Base-by-base conservation (phyloP, 768 basidiomycete species). In the Tylopilus sp. region DNA sequence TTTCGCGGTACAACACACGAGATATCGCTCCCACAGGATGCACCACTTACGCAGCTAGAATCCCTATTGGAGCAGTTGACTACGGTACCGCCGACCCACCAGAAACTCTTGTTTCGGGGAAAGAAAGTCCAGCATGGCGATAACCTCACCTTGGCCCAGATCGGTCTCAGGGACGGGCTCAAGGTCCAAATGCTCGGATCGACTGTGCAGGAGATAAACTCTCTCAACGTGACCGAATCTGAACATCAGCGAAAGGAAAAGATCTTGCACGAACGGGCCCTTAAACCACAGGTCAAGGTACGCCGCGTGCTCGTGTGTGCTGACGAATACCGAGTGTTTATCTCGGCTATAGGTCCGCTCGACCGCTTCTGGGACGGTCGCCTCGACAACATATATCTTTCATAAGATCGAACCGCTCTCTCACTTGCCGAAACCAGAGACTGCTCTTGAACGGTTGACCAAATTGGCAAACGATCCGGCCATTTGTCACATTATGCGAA, bases 91-190 rank as follows among this genome's bases (percentile, higher is more conserved):
- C 75, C 80, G 4, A 63, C 74, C 3, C 69, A 83, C 36, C 88
- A 91, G 71, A 91, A 91, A 60, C 72, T 90, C 38, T 64, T 90
- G 9, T 85, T 78, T 70, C 87, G 82, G 62, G 86, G 88, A 30
- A 89, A 85, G 73, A 78, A 71, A 47, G 50, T 65, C 30, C 67
- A 17, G 42, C 66, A 17, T 56, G 60, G 36, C 58, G 22, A 69
- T 51, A 42, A 74, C 61, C 25, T 59, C 73, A 58, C 66, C 12
- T 42, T 78, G 3, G 3, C 61, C 62, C 67, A 79, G 60, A 72
- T 71, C 0, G 87, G 88, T n/a, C 61, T 91, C 36, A 83, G 77
- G 58, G 70, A 81, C 53, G 86, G 86, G 9, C 59, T 72, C 44
- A 90, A 85, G 66, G 68, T 90, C 6, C 86, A 86, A 60, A 73